phyloP scores from a whole-genome alignment of 208 protist species.

The Phytomonas sp. region DNA sequence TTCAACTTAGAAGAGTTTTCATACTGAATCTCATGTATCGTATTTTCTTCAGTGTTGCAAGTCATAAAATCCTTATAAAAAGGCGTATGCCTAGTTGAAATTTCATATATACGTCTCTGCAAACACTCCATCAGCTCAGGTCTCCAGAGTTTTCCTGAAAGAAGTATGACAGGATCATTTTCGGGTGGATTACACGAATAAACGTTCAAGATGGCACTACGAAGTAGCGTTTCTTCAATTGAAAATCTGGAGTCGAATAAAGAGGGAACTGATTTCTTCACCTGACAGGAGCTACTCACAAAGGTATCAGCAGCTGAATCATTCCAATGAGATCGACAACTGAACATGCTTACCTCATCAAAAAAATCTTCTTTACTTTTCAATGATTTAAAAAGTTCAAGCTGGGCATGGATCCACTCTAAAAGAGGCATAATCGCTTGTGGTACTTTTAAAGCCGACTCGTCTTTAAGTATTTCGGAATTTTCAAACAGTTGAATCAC shows the following conservation, averaged over 20 bases:
- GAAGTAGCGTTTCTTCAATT: background rate
- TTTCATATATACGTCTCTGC: background rate
- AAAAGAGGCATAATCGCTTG: constrained; percentile 23
- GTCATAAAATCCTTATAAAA: background rate
- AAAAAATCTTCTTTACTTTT: background rate
- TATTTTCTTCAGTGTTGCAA: background rate
- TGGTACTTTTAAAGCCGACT: constrained; percentile 20
- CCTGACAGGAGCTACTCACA: background rate
- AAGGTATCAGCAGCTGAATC: background rate
- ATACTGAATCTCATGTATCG: background rate
- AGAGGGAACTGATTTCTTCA: background rate
- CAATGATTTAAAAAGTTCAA: constrained; percentile 12
- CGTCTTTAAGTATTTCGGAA: constrained; percentile 14
- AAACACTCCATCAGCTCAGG: background rate
- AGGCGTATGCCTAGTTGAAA: background rate
- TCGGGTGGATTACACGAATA: background rate
- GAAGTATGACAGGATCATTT: background rate
- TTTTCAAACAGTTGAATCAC: constrained; percentile 19
- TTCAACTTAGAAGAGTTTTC: background rate
- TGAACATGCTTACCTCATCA: background rate
- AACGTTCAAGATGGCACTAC: background rate
- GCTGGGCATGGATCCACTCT: constrained; percentile 28
- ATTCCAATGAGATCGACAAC: background rate
- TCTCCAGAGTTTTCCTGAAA: background rate
- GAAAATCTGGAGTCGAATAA: background rate